phyloP scores from a whole-genome alignment of 2,329 filamentous ascomycete species.

The Ceratocystiopsis sp. region DNA sequence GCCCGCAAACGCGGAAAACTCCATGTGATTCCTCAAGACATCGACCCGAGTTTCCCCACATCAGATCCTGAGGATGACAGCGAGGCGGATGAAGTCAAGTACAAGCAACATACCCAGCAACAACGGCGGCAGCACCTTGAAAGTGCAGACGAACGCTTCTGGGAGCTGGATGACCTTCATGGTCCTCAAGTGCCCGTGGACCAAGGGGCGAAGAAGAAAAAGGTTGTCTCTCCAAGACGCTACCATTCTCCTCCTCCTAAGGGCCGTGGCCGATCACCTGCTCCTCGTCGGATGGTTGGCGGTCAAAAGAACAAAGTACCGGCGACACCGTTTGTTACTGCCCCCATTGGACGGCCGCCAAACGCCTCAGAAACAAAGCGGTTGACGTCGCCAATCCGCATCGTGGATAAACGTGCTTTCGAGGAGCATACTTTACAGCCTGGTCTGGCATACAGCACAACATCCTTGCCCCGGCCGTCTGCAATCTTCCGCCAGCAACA shows the following conservation, averaged over 20 bases:
- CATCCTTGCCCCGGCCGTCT: constrained; percentile 68
- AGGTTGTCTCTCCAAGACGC: constrained; percentile 41
- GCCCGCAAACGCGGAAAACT: constrained; percentile 69
- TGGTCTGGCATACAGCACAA: constrained; percentile 60
- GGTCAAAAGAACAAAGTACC: constrained; percentile 19
- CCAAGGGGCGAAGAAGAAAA: constrained; percentile 32
- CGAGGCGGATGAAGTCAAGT: constrained; percentile 40
- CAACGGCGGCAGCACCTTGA: constrained; percentile 23
- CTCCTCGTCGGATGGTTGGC: constrained; percentile 42
- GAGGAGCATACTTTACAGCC: constrained; percentile 43
- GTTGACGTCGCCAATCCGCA: too few species aligned
- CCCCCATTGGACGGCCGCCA: too few species aligned
- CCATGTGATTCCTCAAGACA: constrained; percentile 77
- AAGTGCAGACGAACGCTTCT: constrained; percentile 46
- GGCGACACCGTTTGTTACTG: too few species aligned
- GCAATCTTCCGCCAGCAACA: constrained; percentile 44
- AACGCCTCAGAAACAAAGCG: too few species aligned
- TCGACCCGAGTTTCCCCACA: constrained; percentile 91
- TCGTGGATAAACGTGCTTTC: constrained; percentile 16
- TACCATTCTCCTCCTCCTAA: constrained; percentile 38
- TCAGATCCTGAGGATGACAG: constrained; percentile 82
- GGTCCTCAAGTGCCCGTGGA: constrained; percentile 39
- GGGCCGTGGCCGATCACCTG: constrained; percentile 34
- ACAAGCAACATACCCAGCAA: constrained; percentile 3
- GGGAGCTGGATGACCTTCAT: constrained; percentile 50